phyloP scores from a whole-genome alignment of 208 protist genomes.

The Angomonas deanei region DNA sequence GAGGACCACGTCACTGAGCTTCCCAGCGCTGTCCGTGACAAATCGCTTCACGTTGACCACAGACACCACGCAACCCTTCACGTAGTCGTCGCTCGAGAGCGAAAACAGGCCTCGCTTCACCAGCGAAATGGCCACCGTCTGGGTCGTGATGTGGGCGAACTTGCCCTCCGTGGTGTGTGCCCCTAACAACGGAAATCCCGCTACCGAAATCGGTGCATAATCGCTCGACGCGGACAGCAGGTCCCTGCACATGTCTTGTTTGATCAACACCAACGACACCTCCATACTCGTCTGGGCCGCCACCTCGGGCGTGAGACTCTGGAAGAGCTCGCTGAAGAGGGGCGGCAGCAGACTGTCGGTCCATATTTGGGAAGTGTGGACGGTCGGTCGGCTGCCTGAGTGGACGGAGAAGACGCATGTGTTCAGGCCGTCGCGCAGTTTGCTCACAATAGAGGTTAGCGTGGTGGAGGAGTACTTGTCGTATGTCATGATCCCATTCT shows the following conservation, averaged over 20 bases:
- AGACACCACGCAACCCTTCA: constrained; percentile 16
- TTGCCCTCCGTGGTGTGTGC: constrained; percentile 8
- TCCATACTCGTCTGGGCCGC: constrained; percentile 3
- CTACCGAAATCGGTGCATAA: constrained; percentile 10
- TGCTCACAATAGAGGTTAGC: neutral
- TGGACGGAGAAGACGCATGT: neutral
- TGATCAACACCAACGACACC: constrained; percentile 30
- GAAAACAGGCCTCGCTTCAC: constrained; percentile 6
- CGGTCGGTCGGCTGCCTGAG: neutral
- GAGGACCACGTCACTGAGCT: constrained; percentile 26
- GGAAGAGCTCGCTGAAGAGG: constrained; percentile 21
- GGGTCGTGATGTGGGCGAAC: constrained; percentile 11
- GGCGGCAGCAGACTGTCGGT: constrained; percentile 11
- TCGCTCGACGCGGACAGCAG: constrained; percentile 13
- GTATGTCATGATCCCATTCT: neutral
- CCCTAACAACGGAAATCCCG: constrained; percentile 32
- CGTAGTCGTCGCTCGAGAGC: constrained; percentile 19
- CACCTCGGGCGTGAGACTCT: no score
- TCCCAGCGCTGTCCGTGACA: neutral
- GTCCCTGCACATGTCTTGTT: constrained; percentile 36
- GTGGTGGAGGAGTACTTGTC: neutral
- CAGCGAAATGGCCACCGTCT: constrained; percentile 5
- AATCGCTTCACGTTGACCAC: constrained; percentile 20
- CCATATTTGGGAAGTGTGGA: constrained; percentile 2
- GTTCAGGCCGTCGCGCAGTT: neutral